A percentile compares a stretch with the other conserved stretches of the same genome.
Evolutionary conservation across 2,329 filamentous ascomycete species (phyloP).

Genomic region (Talaromyces sp.): DNA sequence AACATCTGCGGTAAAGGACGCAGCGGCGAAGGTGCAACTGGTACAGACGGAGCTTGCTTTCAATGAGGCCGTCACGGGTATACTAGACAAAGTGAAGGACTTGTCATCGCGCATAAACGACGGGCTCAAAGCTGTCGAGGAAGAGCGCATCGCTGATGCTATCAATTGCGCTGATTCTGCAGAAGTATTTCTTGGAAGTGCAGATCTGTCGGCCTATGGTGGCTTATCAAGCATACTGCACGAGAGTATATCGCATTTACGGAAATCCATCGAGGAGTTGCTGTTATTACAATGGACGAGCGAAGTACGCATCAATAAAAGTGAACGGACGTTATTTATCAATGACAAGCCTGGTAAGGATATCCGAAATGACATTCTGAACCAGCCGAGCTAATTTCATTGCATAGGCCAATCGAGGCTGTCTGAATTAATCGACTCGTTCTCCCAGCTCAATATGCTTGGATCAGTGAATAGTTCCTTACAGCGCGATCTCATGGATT

Average conservation of each 20-base stretch:
- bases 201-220: conserved; percentile 28
- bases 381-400: conserved; percentile 1
- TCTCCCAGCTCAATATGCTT: conserved; percentile 29
- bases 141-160: conserved; percentile 42
- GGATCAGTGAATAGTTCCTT: conserved; percentile 25
- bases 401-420: conserved; percentile 20
- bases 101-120: conserved; percentile 46
- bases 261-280: conserved; percentile 59
- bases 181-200: conserved; percentile 22
- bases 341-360: conserved; percentile 48
- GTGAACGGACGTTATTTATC: conserved; percentile 53
- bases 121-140: conserved; percentile 41
- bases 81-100: conserved; percentile 47
- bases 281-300: conserved; percentile 67
- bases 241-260: conserved; percentile 60
- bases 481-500: conserved; percentile 25
- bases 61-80: conserved; percentile 48
- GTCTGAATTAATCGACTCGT: conserved; percentile 23
- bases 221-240: conserved; percentile 53
- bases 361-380: conserved; percentile 5
- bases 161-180: conserved; percentile 46
- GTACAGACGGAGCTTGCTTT: conserved; percentile 57
- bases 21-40: conserved; percentile 49
- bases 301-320: conserved; percentile 59
- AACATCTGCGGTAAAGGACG: conserved; percentile 60